Percentiles rank a stretch among this genome's conserved stretches.
Conservation (phyloP, 805 yeast genomes). For the Ogataea nakhonphanomensis region DNA sequence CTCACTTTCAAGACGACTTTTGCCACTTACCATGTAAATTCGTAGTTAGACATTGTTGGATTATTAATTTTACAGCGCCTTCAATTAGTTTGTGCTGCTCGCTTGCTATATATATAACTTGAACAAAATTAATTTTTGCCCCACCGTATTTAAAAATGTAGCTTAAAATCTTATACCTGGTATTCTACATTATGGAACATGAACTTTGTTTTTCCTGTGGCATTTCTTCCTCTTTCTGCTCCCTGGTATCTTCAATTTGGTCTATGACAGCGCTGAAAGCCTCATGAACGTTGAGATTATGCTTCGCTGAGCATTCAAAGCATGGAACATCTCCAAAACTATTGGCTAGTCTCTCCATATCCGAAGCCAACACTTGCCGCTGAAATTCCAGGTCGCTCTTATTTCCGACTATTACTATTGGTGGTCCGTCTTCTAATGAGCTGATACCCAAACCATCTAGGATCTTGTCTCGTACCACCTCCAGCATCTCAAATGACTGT, state of each 20-base stretch:
- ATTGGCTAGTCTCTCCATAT: conserved; percentile 44
- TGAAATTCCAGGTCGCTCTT: conserved; percentile 55
- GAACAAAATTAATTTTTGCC: conserved; percentile 3
- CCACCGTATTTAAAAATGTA: conserved; percentile 5
- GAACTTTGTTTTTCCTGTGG: conserved; percentile 1
- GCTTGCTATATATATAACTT: conserved; percentile 20
- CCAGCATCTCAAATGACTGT: conserved; percentile 72
- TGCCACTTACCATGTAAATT: conserved; percentile 27
- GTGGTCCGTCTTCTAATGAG: conserved; percentile 40
- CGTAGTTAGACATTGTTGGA: conserved; percentile 21
- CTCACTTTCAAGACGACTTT: no score
- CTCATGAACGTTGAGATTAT: conserved; percentile 41
- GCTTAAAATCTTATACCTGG: neutral
- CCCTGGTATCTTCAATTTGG: conserved; percentile 47
- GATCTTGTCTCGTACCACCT: conserved; percentile 77
- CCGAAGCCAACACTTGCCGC: conserved; percentile 52
- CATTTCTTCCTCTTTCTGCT: conserved; percentile 8
- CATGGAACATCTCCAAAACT: conserved; percentile 41
- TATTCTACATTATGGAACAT: conserved; percentile 13
- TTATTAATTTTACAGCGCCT: conserved; percentile 21
- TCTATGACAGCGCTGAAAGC: conserved; percentile 60
- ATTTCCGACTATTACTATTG: conserved; percentile 47
- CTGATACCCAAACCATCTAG: conserved; percentile 58
- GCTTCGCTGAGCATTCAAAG: conserved; percentile 48
- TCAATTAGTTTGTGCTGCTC: conserved; percentile 8